Conservation (phyloP, 73 alveolate species). For the Paramecium octaurelia region DNA sequence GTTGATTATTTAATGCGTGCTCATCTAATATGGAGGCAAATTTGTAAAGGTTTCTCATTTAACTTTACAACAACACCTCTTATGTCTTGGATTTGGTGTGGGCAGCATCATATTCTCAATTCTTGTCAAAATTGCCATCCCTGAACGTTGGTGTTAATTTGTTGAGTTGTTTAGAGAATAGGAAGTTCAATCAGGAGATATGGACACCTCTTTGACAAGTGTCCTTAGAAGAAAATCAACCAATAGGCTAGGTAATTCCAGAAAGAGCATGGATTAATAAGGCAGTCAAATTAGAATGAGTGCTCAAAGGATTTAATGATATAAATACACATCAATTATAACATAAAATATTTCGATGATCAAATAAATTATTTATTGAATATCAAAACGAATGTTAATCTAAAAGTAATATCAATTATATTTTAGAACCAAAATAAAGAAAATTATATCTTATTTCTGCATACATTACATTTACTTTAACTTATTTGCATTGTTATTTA, state of each 20-base stretch:
- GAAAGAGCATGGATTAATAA: not conserved
- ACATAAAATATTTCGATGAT: not conserved
- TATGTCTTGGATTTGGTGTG: constrained; percentile 75
- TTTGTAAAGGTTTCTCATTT: constrained; percentile 77
- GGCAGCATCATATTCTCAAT: constrained; percentile 44
- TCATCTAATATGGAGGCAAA: constrained; percentile 86
- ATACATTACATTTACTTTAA: not conserved
- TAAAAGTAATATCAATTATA: not conserved
- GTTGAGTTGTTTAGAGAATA: constrained; percentile 53
- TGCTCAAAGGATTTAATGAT: not conserved
- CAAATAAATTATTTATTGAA: not conserved
- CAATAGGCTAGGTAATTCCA: constrained; percentile 37
- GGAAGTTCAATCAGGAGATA: constrained; percentile 9
- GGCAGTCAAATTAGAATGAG: not conserved
- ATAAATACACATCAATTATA: not conserved
- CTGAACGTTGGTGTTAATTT: constrained; percentile 32
- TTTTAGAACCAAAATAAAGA: not conserved
- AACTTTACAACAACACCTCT: constrained; percentile 67
- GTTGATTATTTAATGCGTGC: constrained; percentile 70
- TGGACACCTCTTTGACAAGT: constrained; percentile 56
- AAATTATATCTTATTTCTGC: constrained; percentile 1
- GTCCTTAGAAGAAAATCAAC: constrained; percentile 57
- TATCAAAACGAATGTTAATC: not conserved
- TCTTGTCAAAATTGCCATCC: constrained; percentile 17
- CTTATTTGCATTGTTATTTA: not conserved